Conservation (phyloP, 2,329 filamentous ascomycete species). For the Akanthomyces uredinophilus region DNA sequence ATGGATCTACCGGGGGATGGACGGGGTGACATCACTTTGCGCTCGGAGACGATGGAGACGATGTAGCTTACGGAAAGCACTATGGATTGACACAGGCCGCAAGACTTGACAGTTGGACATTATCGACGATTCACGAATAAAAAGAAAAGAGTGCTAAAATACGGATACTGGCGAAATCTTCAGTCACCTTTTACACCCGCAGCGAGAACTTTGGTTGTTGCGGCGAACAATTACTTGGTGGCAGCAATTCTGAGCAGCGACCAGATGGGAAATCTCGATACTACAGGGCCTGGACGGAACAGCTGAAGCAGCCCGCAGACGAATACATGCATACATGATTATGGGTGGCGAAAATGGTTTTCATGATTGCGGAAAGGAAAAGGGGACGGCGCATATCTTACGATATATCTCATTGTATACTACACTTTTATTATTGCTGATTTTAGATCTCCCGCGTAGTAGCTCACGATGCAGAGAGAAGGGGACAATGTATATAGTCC, state of each 20-base stretch:
- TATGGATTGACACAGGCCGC: neutral
- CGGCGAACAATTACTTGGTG: neutral
- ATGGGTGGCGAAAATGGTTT: neutral
- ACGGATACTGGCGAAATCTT: too few species aligned
- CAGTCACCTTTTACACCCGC: too few species aligned
- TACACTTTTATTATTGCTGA: neutral
- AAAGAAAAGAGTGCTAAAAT: too few species aligned
- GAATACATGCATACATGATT: neutral
- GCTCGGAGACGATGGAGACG: neutral
- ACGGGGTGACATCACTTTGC: neutral
- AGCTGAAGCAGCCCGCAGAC: neutral
- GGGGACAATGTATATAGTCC: neutral
- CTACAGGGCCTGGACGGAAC: too few species aligned
- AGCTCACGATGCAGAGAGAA: neutral
- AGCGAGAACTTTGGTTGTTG: too few species aligned
- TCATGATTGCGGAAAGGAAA: neutral
- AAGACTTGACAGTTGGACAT: neutral
- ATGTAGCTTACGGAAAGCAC: neutral
- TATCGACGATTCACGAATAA: too few species aligned
- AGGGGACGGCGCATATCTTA: neutral
- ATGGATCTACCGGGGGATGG: conserved; percentile 9
- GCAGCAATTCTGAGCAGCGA: neutral
- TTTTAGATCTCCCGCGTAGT: neutral
- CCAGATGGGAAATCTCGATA: neutral
- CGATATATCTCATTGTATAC: neutral